These are phyloP conservation scores for Ophioceras dolichostomum DNA, from an alignment of 2,329 filamentous ascomycete genomes.

Conservation along the genomic window DNA sequence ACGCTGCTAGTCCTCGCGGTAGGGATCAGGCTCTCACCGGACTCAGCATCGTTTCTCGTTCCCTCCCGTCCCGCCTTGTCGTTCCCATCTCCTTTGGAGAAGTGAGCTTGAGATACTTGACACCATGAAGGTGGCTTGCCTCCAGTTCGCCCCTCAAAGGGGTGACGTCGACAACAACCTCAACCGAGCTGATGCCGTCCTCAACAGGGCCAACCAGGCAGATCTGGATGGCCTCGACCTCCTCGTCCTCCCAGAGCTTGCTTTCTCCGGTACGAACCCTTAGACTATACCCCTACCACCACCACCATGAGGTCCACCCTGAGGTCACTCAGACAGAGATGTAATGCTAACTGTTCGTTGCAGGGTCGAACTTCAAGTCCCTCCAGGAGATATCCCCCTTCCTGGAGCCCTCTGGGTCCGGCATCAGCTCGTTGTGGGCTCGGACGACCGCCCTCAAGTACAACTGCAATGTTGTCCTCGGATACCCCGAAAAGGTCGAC, in stretches of 20 bases:
- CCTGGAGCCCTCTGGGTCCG: slow-evolving; percentile 53
- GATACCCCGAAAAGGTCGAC: slow-evolving; percentile 62
- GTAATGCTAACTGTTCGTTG: not conserved
- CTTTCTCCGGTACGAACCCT: slow-evolving; percentile 65
- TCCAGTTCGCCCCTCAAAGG: slow-evolving; percentile 62
- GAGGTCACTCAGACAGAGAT: too few species aligned
- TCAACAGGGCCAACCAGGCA: slow-evolving; percentile 36
- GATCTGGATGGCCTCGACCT: slow-evolving; percentile 55
- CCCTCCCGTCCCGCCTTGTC: not conserved
- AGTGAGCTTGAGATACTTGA: not conserved
- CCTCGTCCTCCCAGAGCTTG: slow-evolving; percentile 63
- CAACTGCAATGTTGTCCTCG: slow-evolving; percentile 55
- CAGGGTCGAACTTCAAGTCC: slow-evolving; percentile 68
- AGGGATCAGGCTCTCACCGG: too few species aligned
- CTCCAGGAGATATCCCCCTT: slow-evolving; percentile 54
- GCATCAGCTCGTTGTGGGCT: slow-evolving; percentile 62
- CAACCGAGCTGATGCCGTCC: slow-evolving; percentile 50
- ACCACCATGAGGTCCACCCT: too few species aligned
- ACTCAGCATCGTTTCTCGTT: slow-evolving; percentile 19
- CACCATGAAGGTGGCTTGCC: slow-evolving; percentile 26
- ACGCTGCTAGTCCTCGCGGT: too few species aligned
- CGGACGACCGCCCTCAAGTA: slow-evolving; percentile 51
- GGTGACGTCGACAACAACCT: slow-evolving; percentile 62
- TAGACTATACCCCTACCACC: too few species aligned
- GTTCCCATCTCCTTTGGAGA: not conserved